Evolutionary conservation across 306 rosid species (phyloP), one percentile per base, ranked within the genome.

Genomic region (Prunus campanulata): DNA sequence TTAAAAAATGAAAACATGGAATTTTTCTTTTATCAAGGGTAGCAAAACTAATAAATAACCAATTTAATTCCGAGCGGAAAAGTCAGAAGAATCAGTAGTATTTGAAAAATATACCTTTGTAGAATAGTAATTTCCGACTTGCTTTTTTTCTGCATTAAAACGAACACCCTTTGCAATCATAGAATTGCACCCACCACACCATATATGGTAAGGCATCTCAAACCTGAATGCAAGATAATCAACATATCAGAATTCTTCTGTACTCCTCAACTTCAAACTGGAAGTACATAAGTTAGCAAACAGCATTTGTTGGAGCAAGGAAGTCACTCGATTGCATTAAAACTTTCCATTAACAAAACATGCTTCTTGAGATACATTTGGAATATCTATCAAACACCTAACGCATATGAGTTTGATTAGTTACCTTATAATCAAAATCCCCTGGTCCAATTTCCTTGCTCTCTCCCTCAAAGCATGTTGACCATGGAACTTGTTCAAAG

Each of bases 131-230:
- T 93, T 91, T 79, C 96, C 98, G 71, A 91, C 96, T 92, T 92
- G 96, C 82, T 95, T 90, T 80, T 95, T 95, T 89, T 95, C 99
- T 3, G 99, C 97, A 82, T 90, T 92, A 85, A 92, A 95, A 70
- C 97, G 85, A 65, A 95, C 99, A 80, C 99, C 99, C 87, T 95
- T 95, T 5, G 89, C 97, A 84, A 95, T 95, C 97, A 95, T 95
- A 71, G 97, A 88, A 82, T 95, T 95, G 86, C 99, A 95, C 72
- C 99, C 99, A 77, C 89, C 99, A 71, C 99, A 95, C 96, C 97
- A 92, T 83, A 95, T 82, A 71, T 95, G 90, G 72, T 75, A 92
- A 57, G 97, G 97, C 99, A 90, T 95, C 96, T 95, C 99, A 71
- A 95, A 92, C 88, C 97, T 90, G 88, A 74, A 72, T 68, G 52